A percentile compares a stretch with the other conserved stretches of the same genome.
Conservation (phyloP, 805 yeast genomes). For the Naumovozyma castellii region DNA sequence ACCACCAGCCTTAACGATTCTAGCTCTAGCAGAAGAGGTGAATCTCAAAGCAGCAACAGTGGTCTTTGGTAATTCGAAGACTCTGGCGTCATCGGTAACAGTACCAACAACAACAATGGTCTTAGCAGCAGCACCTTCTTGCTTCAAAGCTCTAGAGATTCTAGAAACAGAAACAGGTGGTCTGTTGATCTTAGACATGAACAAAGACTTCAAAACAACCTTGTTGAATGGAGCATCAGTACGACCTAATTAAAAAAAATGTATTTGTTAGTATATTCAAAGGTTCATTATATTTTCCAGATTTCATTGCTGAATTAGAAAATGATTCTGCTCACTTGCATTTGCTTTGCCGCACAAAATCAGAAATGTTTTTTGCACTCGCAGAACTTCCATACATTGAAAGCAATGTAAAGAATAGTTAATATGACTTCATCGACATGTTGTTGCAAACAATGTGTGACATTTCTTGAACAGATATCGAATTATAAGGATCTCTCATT, state of each 20-base stretch:
- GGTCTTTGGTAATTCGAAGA: constrained; percentile 88
- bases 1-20: constrained; percentile 97
- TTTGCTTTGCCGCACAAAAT: constrained; percentile 21
- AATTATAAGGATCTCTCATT: no score
- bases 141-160: constrained; percentile 73
- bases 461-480: no score
- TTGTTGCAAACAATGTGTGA: no score
- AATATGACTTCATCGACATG: constrained; percentile 95
- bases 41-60: constrained; percentile 98
- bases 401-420: constrained; percentile 97
- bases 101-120: constrained; percentile 98
- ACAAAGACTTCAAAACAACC: constrained; percentile 86
- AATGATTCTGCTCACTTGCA: constrained; percentile 43
- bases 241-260: constrained; percentile 54
- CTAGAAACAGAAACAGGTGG: constrained; percentile 98
- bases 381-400: constrained; percentile 59
- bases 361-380: constrained; percentile 29
- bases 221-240: constrained; percentile 99
- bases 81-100: constrained; percentile 95
- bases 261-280: constrained; percentile 17
- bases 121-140: constrained; percentile 80
- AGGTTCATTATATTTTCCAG: neutral
- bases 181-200: constrained; percentile 97
- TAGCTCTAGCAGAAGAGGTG: constrained; percentile 98
- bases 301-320: constrained; percentile 3